A percentile compares a stretch with the other conserved stretches of the same genome.
Evolutionary conservation across 495 filamentous ascomycete species (phyloP).

Genomic region (Neurospora terricola): DNA sequence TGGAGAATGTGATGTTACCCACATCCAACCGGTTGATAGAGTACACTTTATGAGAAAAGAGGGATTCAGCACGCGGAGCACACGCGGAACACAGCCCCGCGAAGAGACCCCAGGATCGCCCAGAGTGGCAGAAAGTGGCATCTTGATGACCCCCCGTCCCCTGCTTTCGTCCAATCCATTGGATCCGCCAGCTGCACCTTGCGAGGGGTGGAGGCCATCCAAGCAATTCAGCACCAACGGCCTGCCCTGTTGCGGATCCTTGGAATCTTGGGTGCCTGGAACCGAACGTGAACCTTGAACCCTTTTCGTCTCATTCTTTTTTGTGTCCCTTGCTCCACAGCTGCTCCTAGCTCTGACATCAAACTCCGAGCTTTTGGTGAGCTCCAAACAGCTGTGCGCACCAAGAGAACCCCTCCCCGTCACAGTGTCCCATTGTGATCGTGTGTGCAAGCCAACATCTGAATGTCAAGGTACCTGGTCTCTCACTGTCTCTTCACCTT

Average conservation of each 20-base stretch:
- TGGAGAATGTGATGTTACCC: neutral
- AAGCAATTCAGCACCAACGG: neutral
- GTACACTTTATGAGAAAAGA: neutral
- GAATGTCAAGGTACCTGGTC: neutral
- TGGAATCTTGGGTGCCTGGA: neutral
- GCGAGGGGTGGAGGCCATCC: neutral
- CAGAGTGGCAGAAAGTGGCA: neutral
- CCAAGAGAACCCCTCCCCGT: neutral
- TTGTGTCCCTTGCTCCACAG: neutral
- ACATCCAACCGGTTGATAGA: neutral
- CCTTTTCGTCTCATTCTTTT: neutral
- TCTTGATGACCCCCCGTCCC: neutral
- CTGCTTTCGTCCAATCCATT: slow-evolving; percentile 5
- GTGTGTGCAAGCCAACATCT: neutral
- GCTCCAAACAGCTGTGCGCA: neutral
- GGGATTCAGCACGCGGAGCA: neutral
- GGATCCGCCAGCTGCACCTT: neutral
- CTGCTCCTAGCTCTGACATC: neutral
- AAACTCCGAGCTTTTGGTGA: neutral
- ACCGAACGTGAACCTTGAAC: neutral
- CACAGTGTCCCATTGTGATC: neutral
- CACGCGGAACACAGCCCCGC: slow-evolving; percentile 1
- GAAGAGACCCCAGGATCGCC: neutral
- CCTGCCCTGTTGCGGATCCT: neutral
- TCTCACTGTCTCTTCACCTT: neutral